Evolutionary conservation across 2,329 filamentous ascomycete species (phyloP).

Genomic region (Fusarium sp.): DNA sequence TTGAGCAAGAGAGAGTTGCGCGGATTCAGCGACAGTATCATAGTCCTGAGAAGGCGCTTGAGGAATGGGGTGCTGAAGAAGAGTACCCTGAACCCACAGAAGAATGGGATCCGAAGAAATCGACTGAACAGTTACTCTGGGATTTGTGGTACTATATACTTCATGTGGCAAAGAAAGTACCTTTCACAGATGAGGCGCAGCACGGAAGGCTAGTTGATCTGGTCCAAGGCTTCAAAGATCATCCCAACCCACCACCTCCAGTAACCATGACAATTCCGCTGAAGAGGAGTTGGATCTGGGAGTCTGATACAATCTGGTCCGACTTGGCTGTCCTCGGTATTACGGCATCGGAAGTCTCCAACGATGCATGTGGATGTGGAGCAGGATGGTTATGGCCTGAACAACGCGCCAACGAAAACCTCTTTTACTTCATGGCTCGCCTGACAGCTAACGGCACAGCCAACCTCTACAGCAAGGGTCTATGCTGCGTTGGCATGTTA

Average conservation of each 20-base stretch:
- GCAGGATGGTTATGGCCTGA: constrained; percentile 21
- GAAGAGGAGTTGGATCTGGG: constrained; percentile 9
- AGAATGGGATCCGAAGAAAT: not conserved
- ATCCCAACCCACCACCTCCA: not conserved
- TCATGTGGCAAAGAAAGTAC: not conserved
- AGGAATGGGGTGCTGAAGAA: constrained; percentile 2
- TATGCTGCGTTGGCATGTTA: accelerated
- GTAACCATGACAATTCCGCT: constrained; percentile 3
- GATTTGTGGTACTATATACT: not conserved
- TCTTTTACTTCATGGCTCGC: constrained; percentile 1
- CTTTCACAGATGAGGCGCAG: not conserved
- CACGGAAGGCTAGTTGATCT: not conserved
- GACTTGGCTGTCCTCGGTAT: not conserved
- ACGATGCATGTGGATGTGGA: constrained; percentile 12
- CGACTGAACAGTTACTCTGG: not conserved
- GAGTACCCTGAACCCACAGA: not conserved
- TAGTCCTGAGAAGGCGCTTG: not conserved
- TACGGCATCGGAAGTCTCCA: not conserved
- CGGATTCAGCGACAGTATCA: constrained; percentile 1
- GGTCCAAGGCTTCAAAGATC: not conserved
- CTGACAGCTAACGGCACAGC: not conserved
- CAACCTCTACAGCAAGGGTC: not conserved
- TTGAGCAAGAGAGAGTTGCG: not conserved
- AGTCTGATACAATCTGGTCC: not conserved
- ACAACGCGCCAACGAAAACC: constrained; percentile 8